Evolutionary conservation across 495 filamentous ascomycete species (phyloP).

Genomic region (Haplographium delicatum): DNA sequence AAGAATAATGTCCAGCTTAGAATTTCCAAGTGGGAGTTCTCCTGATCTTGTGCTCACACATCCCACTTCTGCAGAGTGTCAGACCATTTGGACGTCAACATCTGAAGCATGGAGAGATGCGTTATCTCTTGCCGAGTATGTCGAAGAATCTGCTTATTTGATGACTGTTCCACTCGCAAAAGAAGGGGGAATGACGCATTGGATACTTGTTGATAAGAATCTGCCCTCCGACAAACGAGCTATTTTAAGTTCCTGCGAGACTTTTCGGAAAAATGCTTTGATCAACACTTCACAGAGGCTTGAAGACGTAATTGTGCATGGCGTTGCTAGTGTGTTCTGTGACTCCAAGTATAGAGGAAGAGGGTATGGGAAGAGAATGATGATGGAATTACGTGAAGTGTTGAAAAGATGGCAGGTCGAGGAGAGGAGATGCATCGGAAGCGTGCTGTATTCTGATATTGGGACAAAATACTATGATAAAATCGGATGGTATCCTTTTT

Average conservation of each 20-base stretch:
- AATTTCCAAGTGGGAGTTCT: no score
- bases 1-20: no score
- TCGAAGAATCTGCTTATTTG: slow-evolving; percentile 70
- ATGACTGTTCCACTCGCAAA: slow-evolving; percentile 58
- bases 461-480: slow-evolving; percentile 81
- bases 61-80: slow-evolving; percentile 59
- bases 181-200: slow-evolving; percentile 72
- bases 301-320: slow-evolving; percentile 61
- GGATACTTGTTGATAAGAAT: slow-evolving; percentile 67
- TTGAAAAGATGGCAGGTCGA: slow-evolving; percentile 29
- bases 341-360: slow-evolving; percentile 61
- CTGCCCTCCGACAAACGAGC: slow-evolving; percentile 43
- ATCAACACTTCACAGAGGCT: slow-evolving; percentile 34
- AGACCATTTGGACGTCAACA: slow-evolving; percentile 56
- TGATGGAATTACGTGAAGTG: slow-evolving; percentile 36
- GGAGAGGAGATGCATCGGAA: slow-evolving; percentile 43
- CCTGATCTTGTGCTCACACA: slow-evolving; percentile 59
- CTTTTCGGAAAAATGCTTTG: slow-evolving; percentile 58
- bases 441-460: slow-evolving; percentile 83
- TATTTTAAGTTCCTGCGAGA: slow-evolving; percentile 76
- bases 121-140: slow-evolving; percentile 61
- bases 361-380: slow-evolving; percentile 69
- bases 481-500: slow-evolving; percentile 67
- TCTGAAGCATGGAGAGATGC: slow-evolving; percentile 64
- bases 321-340: slow-evolving; percentile 81